phyloP scores from a whole-genome alignment of 768 basidiomycete genomes.

The Psilocybe subaeruginosa region DNA sequence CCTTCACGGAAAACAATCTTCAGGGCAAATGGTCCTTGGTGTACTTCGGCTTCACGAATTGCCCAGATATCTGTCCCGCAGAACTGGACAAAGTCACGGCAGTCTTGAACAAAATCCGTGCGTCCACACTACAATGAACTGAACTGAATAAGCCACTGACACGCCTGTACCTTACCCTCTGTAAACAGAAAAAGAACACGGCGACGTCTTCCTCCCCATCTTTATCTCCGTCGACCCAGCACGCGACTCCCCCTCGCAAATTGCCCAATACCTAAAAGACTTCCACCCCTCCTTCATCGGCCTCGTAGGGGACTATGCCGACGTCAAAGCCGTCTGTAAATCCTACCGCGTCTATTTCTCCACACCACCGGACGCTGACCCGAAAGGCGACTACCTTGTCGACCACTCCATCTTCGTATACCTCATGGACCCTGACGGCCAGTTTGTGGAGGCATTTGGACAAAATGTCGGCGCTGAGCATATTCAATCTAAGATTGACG shows the following conservation, averaged over 20 bases:
- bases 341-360: conserved; percentile 99
- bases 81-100: conserved; percentile 94
- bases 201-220: conserved; percentile 79
- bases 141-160: neutral
- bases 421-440: conserved; percentile 93
- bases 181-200: conserved; percentile 65
- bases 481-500: conserved; percentile 63
- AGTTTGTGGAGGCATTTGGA: conserved; percentile 97
- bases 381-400: conserved; percentile 93
- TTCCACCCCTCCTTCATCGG: conserved; percentile 93
- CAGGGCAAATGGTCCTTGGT: conserved; percentile 90
- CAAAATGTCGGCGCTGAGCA: conserved; percentile 74
- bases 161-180: neutral
- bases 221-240: conserved; percentile 98
- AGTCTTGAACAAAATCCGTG: conserved; percentile 75
- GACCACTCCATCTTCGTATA: conserved; percentile 98
- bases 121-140: conserved; percentile 26
- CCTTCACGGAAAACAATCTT: conserved; percentile 84
- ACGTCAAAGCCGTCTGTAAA: conserved; percentile 88
- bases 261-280: conserved; percentile 72
- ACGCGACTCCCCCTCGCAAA: conserved; percentile 69
- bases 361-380: conserved; percentile 85
- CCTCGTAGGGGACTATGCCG: conserved; percentile 81
- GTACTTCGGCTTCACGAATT: conserved; percentile 99
- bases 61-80: conserved; percentile 98